Evolutionary conservation across 768 basidiomycete species (phyloP), one percentile per base, ranked within the genome.

Genomic region (Trametes elegans): DNA sequence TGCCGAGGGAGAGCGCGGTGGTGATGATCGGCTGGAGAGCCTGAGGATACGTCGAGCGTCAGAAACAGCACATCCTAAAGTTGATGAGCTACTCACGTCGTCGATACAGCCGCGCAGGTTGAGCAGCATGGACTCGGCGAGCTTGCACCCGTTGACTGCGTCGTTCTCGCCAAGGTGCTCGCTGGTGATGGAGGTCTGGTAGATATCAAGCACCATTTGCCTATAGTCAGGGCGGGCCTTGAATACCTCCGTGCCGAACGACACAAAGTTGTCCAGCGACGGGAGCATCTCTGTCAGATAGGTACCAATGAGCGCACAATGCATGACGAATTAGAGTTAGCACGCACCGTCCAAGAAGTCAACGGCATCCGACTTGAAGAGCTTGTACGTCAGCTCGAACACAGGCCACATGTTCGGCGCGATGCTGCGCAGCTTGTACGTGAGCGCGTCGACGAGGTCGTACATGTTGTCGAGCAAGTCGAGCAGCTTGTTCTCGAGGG

Each of bases 401-500:
- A 95, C 77, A 9, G 82, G 85, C 93, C 93, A 95, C 87, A 95
- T 87, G 61, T 77, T 80, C 0, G 88, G 84, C 34, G 88, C 82
- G 64, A 96, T 85, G 49, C 77, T 68, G 58, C 83, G 82, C 53
- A 87, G 78, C 69, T 85, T 90, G 79, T 90, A 95, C 0, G 91
- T 91, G 53, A 95, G 72, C 58, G 77, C 87, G 64, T 95, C 93
- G 45, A 92, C 82, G 47, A 95, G 73, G 60, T 93, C 90, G 67
- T 87, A 93, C 76, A 90, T 82, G 66, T 90, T 88, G 70, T 93
- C 92, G 64, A 90, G 87, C 38, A 95, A 73, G 64, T 96, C 93
- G 47, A 93, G 74, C 19, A 90, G 66, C 67, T 87, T 87, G 64
- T 83, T 79, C 70, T 93, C 83, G 6, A 95, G 72, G 2, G 93